phyloP scores from a whole-genome alignment of 2,329 filamentous ascomycete genomes.

The Trichophyton benhamiae region DNA sequence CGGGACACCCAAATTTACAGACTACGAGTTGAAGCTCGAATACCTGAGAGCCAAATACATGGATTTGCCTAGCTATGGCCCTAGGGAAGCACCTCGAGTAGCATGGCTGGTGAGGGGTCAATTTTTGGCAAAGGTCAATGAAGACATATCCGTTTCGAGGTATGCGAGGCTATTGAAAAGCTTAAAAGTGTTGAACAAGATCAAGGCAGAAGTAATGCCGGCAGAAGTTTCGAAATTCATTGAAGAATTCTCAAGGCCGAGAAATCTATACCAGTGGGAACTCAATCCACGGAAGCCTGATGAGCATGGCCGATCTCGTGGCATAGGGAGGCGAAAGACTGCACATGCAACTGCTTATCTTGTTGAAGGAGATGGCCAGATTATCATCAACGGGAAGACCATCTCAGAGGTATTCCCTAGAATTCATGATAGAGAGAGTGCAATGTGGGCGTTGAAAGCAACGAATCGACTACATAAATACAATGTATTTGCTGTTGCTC shows the following conservation, averaged over 20 bases:
- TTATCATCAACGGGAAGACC: constrained; percentile 80
- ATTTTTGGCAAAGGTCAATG: constrained; percentile 59
- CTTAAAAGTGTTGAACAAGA: constrained; percentile 69
- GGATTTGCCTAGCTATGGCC: constrained; percentile 55
- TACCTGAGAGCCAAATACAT: constrained; percentile 59
- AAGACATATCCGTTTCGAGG: constrained; percentile 61
- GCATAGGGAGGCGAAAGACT: constrained; percentile 75
- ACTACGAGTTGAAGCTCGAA: constrained; percentile 64
- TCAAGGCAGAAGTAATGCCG: constrained; percentile 67
- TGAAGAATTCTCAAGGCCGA: constrained; percentile 57
- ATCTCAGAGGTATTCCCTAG: constrained; percentile 71
- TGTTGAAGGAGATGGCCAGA: constrained; percentile 84
- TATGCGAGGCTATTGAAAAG: constrained; percentile 66
- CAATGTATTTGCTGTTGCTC: constrained; percentile 79
- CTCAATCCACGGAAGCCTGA: constrained; percentile 55
- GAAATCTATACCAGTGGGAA: constrained; percentile 57
- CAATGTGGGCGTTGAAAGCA: constrained; percentile 75
- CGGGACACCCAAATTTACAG: constrained; percentile 70
- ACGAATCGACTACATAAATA: constrained; percentile 86
- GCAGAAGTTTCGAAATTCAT: constrained; percentile 54
- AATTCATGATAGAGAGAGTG: constrained; percentile 87
- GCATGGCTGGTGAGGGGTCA: constrained; percentile 66
- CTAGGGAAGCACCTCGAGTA: constrained; percentile 56
- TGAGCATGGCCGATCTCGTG: constrained; percentile 62
- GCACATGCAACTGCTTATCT: constrained; percentile 75